These are phyloP conservation scores for Fusarium buharicum DNA, from an alignment of 2,329 filamentous ascomycete species.

Conservation along the genomic window DNA sequence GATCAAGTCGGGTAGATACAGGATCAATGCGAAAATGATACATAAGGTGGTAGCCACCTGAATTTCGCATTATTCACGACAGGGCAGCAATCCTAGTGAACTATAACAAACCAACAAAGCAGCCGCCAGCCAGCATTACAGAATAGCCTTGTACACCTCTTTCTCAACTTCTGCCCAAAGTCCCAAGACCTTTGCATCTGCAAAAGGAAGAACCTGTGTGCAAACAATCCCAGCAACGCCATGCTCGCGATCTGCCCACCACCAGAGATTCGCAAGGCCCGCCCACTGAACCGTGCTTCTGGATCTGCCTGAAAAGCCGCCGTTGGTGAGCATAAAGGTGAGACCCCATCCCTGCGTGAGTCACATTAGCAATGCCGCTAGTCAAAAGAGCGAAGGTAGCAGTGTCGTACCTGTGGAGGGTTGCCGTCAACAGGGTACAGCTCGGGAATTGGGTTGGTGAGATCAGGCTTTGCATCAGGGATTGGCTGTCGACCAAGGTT, in stretches of 20 bases:
- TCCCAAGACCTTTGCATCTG: conserved; percentile 53
- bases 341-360: conserved; percentile 67
- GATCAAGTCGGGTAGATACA: background rate
- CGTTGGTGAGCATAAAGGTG: conserved; percentile 64
- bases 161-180: conserved; percentile 55
- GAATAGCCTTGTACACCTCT: conserved; percentile 50
- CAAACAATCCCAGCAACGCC: conserved; percentile 65
- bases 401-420: conserved; percentile 57
- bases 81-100: background rate
- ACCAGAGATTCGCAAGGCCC: conserved; percentile 69
- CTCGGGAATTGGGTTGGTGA: conserved; percentile 60
- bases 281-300: conserved; percentile 65
- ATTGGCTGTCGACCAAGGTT: conserved; percentile 60
- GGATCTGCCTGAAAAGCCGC: conserved; percentile 63
- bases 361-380: background rate
- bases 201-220: conserved; percentile 63
- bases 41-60: background rate
- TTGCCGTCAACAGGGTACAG: conserved; percentile 58
- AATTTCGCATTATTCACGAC: background rate
- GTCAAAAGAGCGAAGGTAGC: too few species aligned
- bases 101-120: background rate
- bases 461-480: conserved; percentile 58
- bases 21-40: background rate
- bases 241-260: conserved; percentile 71
- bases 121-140: background rate